Evolutionary conservation across 805 yeast genomes (phyloP).

Genomic region (Candida dendrica): DNA sequence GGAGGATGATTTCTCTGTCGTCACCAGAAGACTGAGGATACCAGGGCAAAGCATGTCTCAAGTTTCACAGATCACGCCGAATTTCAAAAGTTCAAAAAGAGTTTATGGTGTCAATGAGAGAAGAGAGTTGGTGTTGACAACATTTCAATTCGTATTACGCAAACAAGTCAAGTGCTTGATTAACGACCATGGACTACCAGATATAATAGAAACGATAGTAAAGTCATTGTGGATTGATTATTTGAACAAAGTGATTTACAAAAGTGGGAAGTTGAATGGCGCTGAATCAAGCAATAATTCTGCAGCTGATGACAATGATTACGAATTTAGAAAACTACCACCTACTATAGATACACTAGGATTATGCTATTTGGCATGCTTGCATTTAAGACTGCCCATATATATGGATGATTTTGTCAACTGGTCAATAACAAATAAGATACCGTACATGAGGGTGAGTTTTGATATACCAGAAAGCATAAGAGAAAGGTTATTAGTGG

Average conservation of each 20-base stretch:
- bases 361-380: constrained; percentile 44
- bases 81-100: constrained; percentile 10
- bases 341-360: constrained; percentile 17
- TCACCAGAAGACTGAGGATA: constrained; percentile 49
- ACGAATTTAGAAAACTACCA: constrained; percentile 6
- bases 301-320: constrained; percentile 11
- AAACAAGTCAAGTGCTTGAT: constrained; percentile 38
- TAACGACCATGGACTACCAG: constrained; percentile 23
- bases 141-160: constrained; percentile 45
- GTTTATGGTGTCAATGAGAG: constrained; percentile 43
- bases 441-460: constrained; percentile 42
- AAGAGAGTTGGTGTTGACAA: constrained; percentile 32
- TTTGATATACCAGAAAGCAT: constrained; percentile 32
- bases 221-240: constrained; percentile 30
- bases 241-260: constrained; percentile 10
- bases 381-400: constrained; percentile 41
- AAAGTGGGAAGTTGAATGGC: background rate
- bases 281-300: constrained; percentile 3
- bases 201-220: constrained; percentile 23
- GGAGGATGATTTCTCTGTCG: constrained; percentile 51
- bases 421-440: constrained; percentile 32
- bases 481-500: constrained; percentile 30
- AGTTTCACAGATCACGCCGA: constrained; percentile 23
- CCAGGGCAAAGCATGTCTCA: constrained; percentile 35
- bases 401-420: constrained; percentile 40